Base-by-base conservation (phyloP, 78 protist species). In the Emiliania huxleyi region DNA sequence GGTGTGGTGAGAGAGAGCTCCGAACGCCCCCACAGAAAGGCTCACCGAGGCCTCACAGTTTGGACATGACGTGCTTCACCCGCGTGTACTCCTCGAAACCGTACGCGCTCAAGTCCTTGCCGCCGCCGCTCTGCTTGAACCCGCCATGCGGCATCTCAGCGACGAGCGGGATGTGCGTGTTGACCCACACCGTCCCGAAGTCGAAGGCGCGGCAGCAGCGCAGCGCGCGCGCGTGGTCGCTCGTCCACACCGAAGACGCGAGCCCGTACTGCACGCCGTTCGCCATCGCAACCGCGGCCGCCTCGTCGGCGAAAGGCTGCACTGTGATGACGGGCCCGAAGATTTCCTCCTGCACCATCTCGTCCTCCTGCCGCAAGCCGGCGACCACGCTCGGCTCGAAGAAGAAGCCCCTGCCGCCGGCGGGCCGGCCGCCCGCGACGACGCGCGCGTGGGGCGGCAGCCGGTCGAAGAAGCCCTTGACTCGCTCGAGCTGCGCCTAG, bases 211-310 rank as follows among this genome's bases (percentile, higher is more conserved):
- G n/a, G n/a, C n/a, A n/a, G n/a, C n/a, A n/a, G n/a, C n/a, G n/a
- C n/a, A n/a, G n/a, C n/a, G n/a, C n/a, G n/a, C n/a, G n/a, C n/a
- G 42, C 49, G 33, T 69, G 44, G 62, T 96, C 69, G 46, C 77
- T 48, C 1, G 98, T 96, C 96, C 97, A 97, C 25, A 98, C 94
- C 2, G 96, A 90, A 12, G 98, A 95, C 0, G 97, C 94, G 29
- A 98, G 94, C 33, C 99, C 99, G 85, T 96, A 98, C 81, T 93
- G 35, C 18, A 81, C 52, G 62, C 38, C 92, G 85, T 98, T 98
- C 44, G 98, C 98, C 22, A 77, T 46, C 8, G 18, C 75, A 1
- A 98, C 40, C 69, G 25, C 69, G 29, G 6, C 69, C 4, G 12
- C 69, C 29, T 55, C 69, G 29, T 4, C 12, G 25, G 4, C 25